phyloP scores from a whole-genome alignment of 495 filamentous ascomycete species.

The Evernia prunastri region DNA sequence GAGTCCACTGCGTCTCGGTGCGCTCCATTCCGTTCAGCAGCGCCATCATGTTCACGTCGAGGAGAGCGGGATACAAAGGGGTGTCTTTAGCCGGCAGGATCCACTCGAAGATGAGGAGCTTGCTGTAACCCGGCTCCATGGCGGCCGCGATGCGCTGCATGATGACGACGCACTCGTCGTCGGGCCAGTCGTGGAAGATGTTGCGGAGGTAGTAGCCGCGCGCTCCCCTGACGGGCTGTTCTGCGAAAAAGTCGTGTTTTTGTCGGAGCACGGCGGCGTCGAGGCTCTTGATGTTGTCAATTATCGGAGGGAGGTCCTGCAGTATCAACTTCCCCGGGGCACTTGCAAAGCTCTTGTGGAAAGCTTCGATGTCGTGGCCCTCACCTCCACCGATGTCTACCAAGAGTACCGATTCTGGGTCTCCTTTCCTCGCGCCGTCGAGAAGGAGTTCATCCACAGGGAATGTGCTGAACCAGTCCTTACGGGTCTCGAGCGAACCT shows the following conservation, averaged over 20 bases:
- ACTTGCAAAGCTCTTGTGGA: neutral
- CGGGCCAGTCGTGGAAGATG: constrained; percentile 45
- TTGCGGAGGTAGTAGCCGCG: constrained; percentile 31
- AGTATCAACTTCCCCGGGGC: neutral
- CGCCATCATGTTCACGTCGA: constrained; percentile 31
- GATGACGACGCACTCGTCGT: constrained; percentile 37
- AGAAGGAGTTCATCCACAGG: neutral
- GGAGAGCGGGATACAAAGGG: constrained; percentile 16
- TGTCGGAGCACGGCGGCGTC: neutral
- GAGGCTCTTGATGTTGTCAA: neutral
- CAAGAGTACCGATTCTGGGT: neutral
- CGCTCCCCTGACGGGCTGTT: neutral
- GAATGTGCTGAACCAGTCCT: neutral
- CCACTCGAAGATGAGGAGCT: constrained; percentile 28
- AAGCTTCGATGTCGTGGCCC: neutral
- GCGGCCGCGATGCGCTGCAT: constrained; percentile 22
- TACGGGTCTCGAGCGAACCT: neutral
- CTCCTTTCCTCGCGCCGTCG: too few relatives aligned
- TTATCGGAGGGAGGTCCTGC: neutral
- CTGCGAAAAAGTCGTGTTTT: neutral
- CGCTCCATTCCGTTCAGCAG: constrained; percentile 28
- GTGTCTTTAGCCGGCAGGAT: constrained; percentile 26
- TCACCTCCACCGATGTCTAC: neutral
- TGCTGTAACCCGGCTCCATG: constrained; percentile 14
- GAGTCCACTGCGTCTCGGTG: constrained; percentile 23